Conservation (phyloP, 1,139 yeast genomes). For the Geotrichum carabidarum region DNA sequence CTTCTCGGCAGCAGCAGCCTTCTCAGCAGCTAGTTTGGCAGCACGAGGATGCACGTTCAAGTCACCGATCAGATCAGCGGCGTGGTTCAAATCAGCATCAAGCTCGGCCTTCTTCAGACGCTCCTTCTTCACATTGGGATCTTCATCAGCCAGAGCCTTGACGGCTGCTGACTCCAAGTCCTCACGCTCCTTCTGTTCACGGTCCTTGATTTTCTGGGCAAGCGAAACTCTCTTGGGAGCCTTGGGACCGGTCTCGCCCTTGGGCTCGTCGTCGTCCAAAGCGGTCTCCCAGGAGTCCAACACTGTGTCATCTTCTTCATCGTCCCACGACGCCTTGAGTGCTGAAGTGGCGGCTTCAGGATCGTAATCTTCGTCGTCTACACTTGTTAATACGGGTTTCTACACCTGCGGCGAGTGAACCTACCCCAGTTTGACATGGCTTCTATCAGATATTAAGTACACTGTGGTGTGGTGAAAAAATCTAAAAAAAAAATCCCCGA, state of each 20-base stretch:
- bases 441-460: not conserved
- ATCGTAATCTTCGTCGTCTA: constrained; percentile 70
- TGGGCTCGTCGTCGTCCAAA: constrained; percentile 37
- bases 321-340: constrained; percentile 75
- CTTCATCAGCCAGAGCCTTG: constrained; percentile 38
- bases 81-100: constrained; percentile 81
- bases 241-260: constrained; percentile 37
- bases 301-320: constrained; percentile 67
- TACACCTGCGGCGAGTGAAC: constrained; percentile 7
- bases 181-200: constrained; percentile 39
- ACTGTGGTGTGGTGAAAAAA: not conserved
- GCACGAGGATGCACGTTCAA: constrained; percentile 50
- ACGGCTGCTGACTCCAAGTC: constrained; percentile 39
- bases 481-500: too few species aligned
- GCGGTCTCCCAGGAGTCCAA: constrained; percentile 77
- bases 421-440: constrained; percentile 30
- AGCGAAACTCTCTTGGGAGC: constrained; percentile 37
- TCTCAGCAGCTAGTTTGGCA: constrained; percentile 49
- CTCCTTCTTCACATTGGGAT: constrained; percentile 54
- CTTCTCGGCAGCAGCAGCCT: constrained; percentile 64
- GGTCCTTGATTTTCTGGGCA: constrained; percentile 37
- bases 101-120: constrained; percentile 73
- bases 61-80: constrained; percentile 87
- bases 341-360: constrained; percentile 64
- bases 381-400: not conserved